Evolutionary conservation across 495 filamentous ascomycete species (phyloP), one percentile per base, ranked within the genome.

Genomic region (Penicillium subrubescens): DNA sequence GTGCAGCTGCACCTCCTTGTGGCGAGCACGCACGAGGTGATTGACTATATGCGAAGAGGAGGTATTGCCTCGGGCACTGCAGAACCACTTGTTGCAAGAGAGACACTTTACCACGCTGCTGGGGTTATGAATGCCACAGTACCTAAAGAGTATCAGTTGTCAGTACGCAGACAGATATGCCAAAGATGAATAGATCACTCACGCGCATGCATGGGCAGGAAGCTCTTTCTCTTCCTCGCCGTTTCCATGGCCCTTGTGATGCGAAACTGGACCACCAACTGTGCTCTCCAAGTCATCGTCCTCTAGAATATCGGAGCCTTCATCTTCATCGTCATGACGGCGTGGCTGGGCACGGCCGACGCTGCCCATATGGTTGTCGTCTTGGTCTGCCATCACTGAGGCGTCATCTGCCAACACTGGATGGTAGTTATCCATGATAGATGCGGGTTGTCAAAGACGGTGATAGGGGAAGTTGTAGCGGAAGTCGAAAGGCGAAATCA

Each of bases 1-100:
- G 76, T 99, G 95, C 37, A 99, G 86, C 70, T 97, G 95, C 21
- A 99, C 95, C 81, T 99, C 95, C 83, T 98, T 98, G 79, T 99
- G 95, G 46, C 95, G 90, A 64, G 96, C 96, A 59, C 95, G 91
- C 55, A 99, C 95, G 34, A 99, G 88, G 72, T 99, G 95, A 75
- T 98, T 98, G 80, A 99, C 91, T 66, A 99, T 97, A 70, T 99
- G 95, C 7, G 95, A 97, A 19, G 94, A 97, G 43, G 91, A 96
- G 39, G 93, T 93, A 75, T 97, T 99, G 59, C 95, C 94, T 74
- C 94, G 90, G 55, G 95, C 93, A 74, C 95, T 98, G 80, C 95
- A 99, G 75, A 99, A 99, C 95, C 95, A 99, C 73, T 99, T 99
- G 81, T 86, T 92, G 79, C 95, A 99, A 55, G 89, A 84, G 57